Evolutionary conservation across 352 stramenopile species (phyloP).

Genomic region (Phytophthora fragariaefolia): DNA sequence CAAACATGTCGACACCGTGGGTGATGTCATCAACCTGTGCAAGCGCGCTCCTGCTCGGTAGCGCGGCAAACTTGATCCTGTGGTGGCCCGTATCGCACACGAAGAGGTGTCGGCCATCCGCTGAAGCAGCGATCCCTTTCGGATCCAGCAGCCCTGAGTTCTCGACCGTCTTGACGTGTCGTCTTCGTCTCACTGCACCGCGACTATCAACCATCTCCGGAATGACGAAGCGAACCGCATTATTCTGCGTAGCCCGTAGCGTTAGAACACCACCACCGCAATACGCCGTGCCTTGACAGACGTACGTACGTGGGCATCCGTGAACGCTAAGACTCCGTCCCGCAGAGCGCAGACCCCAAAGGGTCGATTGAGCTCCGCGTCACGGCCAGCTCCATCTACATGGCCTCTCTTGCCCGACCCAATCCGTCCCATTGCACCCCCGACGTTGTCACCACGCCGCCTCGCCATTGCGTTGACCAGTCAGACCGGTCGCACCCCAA

Average conservation of each 20-base stretch:
- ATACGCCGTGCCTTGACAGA: neutral
- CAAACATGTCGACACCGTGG: conserved; percentile 45
- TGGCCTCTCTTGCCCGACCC: conserved; percentile 37
- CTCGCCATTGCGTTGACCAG: conserved; percentile 6
- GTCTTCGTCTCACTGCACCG: neutral
- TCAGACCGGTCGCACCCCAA: too few species aligned
- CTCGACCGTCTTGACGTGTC: conserved; percentile 34
- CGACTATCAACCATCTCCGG: neutral
- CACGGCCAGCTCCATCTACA: conserved; percentile 33
- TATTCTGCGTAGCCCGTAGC: conserved; percentile 36
- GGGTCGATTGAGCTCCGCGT: conserved; percentile 45
- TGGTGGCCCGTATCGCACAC: conserved; percentile 65
- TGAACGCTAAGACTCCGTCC: conserved; percentile 40
- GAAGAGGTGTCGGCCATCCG: conserved; percentile 52
- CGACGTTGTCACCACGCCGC: neutral
- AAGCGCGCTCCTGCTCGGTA: conserved; percentile 40
- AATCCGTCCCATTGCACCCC: conserved; percentile 3
- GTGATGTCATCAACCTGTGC: conserved; percentile 9
- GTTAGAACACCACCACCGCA: neutral
- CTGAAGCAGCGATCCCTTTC: conserved; percentile 50
- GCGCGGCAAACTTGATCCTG: conserved; percentile 52
- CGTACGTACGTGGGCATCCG: conserved; percentile 39
- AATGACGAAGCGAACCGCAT: conserved; percentile 46
- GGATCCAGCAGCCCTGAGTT: conserved; percentile 48
- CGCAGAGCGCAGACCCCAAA: conserved; percentile 43